Evolutionary conservation across 805 yeast genomes (phyloP), one percentile per base, ranked within the genome.

Genomic region (Wilhelminamyces savonicus): DNA sequence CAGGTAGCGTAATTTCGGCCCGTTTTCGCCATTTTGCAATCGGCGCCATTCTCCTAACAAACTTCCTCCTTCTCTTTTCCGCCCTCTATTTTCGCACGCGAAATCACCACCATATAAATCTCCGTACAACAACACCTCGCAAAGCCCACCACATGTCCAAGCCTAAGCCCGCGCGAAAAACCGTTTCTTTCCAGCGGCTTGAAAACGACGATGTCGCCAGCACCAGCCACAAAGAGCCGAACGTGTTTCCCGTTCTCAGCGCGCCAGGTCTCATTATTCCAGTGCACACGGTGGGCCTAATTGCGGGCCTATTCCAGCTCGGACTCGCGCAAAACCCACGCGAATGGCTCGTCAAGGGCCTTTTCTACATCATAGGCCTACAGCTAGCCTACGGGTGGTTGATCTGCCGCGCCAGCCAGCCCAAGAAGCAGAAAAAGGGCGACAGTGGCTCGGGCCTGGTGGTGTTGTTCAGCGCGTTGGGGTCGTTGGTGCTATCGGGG

Each of bases 401-500:
- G 13, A 29, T 40, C 9, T 26, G 29, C 7, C 18, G 28, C 7
- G 21, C 22, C 19, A 26, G 23, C 7, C 23, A 4, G 18, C 22
- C 17, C 24, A 29, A 13, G 32, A 21, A 22, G 17, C 30, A 12
- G 26, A 31, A 30, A 4, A 17, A 29, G 2, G 15, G 32, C 9
- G 46, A 44, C 9, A 52, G 51, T 30, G 16, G 33, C 5, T 28
- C 46, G 11, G 19, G 19, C 19, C 8, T 6, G 8, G 19, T 8
- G 8, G 19, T 17, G 19, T 6, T 17, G 19, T 6, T 17, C 8
- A 17, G 19, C 19, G 19, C 19, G 8, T 17, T 17, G 19, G 6
- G 19, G 3, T 50, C 71, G 2, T 17, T 61, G 1, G 16, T 57
- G 3, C 39, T 63, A n/a, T 45, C 74, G 5, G 22, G 58, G 2